Evolutionary conservation across 768 basidiomycete species (phyloP).

Genomic region (Suillus occidentalis): DNA sequence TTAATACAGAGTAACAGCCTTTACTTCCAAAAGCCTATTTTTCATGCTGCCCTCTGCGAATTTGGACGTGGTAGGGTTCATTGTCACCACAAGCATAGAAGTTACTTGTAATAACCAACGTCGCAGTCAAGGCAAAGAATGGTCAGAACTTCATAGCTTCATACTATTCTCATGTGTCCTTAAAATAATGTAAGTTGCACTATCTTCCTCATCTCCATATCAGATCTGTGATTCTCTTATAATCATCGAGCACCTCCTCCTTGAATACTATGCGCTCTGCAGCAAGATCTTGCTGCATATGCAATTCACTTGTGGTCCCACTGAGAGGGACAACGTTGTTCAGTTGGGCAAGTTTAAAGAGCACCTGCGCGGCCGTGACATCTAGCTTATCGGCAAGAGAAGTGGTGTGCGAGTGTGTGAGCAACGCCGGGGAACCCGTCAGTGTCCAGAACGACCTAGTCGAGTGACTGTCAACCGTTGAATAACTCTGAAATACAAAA

Average conservation of each 20-base stretch:
- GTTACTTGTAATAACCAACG: no score
- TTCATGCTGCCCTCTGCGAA: not conserved
- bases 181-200: not conserved
- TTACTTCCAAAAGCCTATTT: not conserved
- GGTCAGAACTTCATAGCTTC: not conserved
- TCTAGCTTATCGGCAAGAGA: slow-evolving; percentile 45
- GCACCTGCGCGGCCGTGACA: slow-evolving; percentile 61
- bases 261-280: slow-evolving; percentile 39
- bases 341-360: slow-evolving; percentile 69
- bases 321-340: slow-evolving; percentile 71
- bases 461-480: not conserved
- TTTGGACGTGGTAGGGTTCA: not conserved
- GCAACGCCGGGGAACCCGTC: slow-evolving; percentile 67
- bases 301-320: slow-evolving; percentile 66
- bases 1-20: not conserved
- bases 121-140: not conserved
- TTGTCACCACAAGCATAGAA: no score
- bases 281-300: slow-evolving; percentile 67
- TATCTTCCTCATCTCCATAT: slow-evolving; percentile 28
- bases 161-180: not conserved
- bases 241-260: slow-evolving; percentile 26
- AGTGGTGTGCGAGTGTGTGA: slow-evolving; percentile 47
- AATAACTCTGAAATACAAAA: slow-evolving; percentile 1
- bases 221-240: slow-evolving; percentile 25
- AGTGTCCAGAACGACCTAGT: slow-evolving; percentile 88